Evolutionary conservation across 2,329 filamentous ascomycete genomes (phyloP), one percentile per base, ranked within the genome.

Genomic region (Sphaceloma murrayae): DNA sequence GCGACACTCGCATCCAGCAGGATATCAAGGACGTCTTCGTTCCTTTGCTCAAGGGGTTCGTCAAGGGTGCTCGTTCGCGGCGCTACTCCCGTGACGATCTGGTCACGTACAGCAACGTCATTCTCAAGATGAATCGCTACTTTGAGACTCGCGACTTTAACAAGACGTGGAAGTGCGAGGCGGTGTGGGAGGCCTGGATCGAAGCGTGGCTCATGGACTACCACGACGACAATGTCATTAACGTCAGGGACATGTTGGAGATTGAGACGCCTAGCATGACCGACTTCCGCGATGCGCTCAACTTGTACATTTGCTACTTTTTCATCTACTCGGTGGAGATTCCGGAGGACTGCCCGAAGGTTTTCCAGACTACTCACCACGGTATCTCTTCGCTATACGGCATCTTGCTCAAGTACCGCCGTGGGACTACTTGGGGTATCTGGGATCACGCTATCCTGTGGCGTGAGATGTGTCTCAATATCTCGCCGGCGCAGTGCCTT

Each of bases 391-490:
- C 68, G 5, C 66, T 72, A 0, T 75, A 74, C 42, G 72, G 72
- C 18, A 68, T 75, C 49, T 64, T 75, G 6, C 71, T 72, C 54
- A 75, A 75, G 56, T 64, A 74, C 51, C 71, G 71, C 51, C 63
- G 69, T n/a, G 65, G 67, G 27, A 69, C 69, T 40, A 73, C 68
- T 1, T 63, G 74, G 36, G 70, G 72, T 46, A 72, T 75, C 48
- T 75, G 72, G 72, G 72, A 75, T 49, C 72, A 75, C 53, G 69
- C 69, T n/a, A 74, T 75, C 46, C 67, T 67, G 34, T 75, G 71
- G 72, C 62, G 72, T 50, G 71, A 74, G 51, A 67, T 48, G 10
- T 50, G 48, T 34, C 30, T 50, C 17, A 50, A 50, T 21, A 50
- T 56, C 58, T 32, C 61, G 0, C 64, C 63, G 24, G 62, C 62